Conservation (phyloP, 441 rosid genomes). For the Populus hybrid region DNA sequence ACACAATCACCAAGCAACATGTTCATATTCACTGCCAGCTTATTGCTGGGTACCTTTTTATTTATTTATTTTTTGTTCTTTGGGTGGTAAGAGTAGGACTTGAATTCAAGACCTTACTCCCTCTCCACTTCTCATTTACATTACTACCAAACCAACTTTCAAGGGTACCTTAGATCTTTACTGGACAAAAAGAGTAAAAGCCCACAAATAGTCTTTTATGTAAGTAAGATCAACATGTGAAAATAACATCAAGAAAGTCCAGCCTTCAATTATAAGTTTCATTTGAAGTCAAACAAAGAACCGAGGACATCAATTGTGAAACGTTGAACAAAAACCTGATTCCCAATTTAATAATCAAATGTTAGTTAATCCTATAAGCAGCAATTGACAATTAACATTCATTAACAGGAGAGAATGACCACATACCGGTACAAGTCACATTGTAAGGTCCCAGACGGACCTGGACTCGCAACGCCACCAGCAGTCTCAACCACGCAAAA, state of each 20-base stretch:
- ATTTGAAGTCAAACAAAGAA: neutral
- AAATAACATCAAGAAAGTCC: neutral
- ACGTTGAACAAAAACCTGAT: neutral
- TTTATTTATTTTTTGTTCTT: neutral
- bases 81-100: neutral
- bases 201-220: neutral
- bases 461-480: constrained; percentile 95
- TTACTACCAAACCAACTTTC: neutral
- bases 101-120: neutral
- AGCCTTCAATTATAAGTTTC: neutral
- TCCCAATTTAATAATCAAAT: neutral
- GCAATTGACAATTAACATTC: neutral
- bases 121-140: neutral
- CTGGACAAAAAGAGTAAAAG: neutral
- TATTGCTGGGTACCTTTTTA: neutral
- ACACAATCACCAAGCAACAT: neutral
- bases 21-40: neutral
- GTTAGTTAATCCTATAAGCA: neutral
- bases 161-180: neutral
- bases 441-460: constrained; percentile 84
- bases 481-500: constrained; percentile 86
- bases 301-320: neutral
- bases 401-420: neutral
- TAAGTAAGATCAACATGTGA: neutral
- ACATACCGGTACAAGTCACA: constrained; percentile 81